phyloP scores from a whole-genome alignment of 2,329 filamentous ascomycete genomes.

The Bipolaris oryzae region DNA sequence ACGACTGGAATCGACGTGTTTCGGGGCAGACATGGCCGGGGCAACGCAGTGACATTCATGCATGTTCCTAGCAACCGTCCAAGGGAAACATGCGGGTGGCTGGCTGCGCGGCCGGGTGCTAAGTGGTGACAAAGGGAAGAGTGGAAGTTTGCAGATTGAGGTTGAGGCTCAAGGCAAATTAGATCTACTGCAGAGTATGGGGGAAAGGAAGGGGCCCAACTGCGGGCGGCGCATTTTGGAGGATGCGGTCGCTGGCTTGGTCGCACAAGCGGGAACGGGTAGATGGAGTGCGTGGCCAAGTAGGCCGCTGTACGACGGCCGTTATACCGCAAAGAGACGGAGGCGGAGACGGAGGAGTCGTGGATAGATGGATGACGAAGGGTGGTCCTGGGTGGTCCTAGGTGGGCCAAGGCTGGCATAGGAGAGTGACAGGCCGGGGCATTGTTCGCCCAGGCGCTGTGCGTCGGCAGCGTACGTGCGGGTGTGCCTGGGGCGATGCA shows the following conservation, averaged over 20 bases:
- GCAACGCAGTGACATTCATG: neutral
- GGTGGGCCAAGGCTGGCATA: constrained; percentile 1
- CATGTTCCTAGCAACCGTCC: neutral
- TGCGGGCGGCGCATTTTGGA: neutral
- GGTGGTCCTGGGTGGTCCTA: constrained; percentile 4
- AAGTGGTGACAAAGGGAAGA: neutral
- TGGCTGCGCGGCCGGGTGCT: neutral
- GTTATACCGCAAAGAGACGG: neutral
- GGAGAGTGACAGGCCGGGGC: constrained; percentile 1
- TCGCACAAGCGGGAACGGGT: neutral
- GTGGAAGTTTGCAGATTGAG: neutral
- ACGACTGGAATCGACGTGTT: constrained; percentile 4
- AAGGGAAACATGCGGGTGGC: neutral
- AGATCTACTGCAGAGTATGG: neutral
- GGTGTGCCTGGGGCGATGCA: no score
- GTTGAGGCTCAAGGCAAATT: neutral
- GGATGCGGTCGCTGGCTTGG: neutral
- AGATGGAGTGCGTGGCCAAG: neutral
- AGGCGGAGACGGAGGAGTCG: constrained; percentile 7
- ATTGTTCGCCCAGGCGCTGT: constrained; percentile 1
- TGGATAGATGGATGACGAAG: constrained; percentile 13
- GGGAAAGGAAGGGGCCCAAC: neutral
- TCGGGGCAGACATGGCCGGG: constrained; percentile 1
- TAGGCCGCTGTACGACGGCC: neutral
- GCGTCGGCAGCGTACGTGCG: neutral